These are phyloP conservation scores for Rhipidocladum racemiflorum DNA, from an alignment of 176 grass and related monocot genomes.

Conservation along the genomic window DNA sequence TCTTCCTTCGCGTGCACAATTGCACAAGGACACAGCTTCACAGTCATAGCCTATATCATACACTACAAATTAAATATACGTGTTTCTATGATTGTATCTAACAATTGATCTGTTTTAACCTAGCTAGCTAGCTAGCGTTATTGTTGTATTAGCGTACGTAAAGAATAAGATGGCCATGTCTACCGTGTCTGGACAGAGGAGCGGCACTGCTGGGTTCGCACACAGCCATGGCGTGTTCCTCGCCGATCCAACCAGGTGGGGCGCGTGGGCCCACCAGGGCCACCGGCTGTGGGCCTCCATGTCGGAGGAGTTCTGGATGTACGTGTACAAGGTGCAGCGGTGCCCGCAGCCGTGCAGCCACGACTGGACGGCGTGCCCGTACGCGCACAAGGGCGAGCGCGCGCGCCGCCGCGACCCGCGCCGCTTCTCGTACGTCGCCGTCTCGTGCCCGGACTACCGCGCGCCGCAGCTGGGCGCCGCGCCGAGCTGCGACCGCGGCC, in stretches of 20 bases:
- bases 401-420: slow-evolving; percentile 49
- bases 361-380: slow-evolving; percentile 60
- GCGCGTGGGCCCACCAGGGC: slow-evolving; percentile 6
- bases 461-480: not conserved
- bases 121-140: not conserved
- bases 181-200: not conserved
- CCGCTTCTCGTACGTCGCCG: slow-evolving; percentile 30
- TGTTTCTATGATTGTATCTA: too few relatives aligned
- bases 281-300: slow-evolving; percentile 42
- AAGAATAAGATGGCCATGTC: slow-evolving; percentile 4
- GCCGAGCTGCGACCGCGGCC: slow-evolving; percentile 15
- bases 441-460: slow-evolving; percentile 41
- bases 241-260: not conserved
- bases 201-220: not conserved
- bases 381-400: slow-evolving; percentile 51
- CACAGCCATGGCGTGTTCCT: not conserved
- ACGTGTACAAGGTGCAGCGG: slow-evolving; percentile 57
- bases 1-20: not conserved
- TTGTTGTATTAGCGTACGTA: not conserved
- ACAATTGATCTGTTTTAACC: too few relatives aligned
- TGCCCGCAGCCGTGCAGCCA: slow-evolving; percentile 34
- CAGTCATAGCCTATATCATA: not conserved
- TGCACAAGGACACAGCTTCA: not conserved
- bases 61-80: not conserved
- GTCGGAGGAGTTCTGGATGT: slow-evolving; percentile 58